Evolutionary conservation across 257 asterid species (phyloP).

Genomic region (Solanum chilense): DNA sequence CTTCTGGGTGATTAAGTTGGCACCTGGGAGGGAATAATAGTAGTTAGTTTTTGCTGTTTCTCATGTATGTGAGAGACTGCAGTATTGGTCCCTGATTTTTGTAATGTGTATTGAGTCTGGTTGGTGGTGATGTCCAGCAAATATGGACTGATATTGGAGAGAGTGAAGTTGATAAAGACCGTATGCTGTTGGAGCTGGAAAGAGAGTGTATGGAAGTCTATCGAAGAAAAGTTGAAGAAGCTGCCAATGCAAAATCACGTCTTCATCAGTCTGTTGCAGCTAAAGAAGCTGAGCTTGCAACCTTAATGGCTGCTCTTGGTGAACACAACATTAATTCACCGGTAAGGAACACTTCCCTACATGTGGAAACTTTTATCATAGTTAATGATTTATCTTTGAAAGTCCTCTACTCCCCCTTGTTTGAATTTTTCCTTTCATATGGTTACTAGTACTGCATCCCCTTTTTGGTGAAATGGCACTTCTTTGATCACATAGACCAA

Average conservation of each 20-base stretch:
- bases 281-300: slow-evolving; percentile 87
- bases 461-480: neutral
- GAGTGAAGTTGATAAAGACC: slow-evolving; percentile 64
- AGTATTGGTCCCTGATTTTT: neutral
- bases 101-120: neutral
- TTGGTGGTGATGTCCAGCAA: slow-evolving; percentile 40
- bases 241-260: slow-evolving; percentile 61
- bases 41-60: neutral
- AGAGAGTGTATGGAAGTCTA: slow-evolving; percentile 79
- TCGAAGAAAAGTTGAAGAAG: slow-evolving; percentile 78
- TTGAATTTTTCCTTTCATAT: neutral
- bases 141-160: slow-evolving; percentile 93
- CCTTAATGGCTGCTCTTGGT: slow-evolving; percentile 85
- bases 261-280: slow-evolving; percentile 83
- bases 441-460: neutral
- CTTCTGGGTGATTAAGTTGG: neutral
- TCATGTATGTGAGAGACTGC: neutral
- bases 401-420: neutral
- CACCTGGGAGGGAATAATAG: neutral
- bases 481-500: neutral
- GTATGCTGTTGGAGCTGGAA: slow-evolving; percentile 78
- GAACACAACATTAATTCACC: slow-evolving; percentile 43
- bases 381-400: neutral
- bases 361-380: neutral
- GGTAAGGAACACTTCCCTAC: slow-evolving; percentile 27